A percentile compares a stretch with the other conserved stretches of the same genome.
Evolutionary conservation across 2,329 filamentous ascomycete species (phyloP).

Genomic region (Beauveria scarabaeidicola): DNA sequence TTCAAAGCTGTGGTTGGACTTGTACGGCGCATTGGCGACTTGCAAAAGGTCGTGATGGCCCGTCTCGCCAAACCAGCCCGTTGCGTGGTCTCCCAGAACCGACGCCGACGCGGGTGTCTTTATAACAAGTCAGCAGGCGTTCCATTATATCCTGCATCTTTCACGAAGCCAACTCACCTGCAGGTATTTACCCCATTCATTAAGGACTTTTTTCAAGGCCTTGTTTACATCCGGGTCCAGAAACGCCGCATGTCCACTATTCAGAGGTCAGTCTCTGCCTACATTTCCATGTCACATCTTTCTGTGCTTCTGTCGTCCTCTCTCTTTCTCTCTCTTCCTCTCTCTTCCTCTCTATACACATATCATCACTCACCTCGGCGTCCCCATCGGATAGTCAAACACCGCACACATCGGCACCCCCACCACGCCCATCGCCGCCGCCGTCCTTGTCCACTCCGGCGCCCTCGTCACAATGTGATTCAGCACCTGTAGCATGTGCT

Average conservation of each 20-base stretch:
- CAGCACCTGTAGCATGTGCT: conserved; percentile 57
- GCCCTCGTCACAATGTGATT: conserved; percentile 49
- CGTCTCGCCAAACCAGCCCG: conserved; percentile 49
- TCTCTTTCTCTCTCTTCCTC: neutral
- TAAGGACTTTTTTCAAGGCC: conserved; percentile 45
- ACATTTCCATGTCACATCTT: neutral
- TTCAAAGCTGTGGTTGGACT: conserved; percentile 41
- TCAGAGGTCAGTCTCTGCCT: neutral
- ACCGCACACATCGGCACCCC: conserved; percentile 10
- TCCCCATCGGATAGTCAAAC: conserved; percentile 44
- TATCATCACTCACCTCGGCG: conserved; percentile 31
- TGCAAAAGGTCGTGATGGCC: conserved; percentile 40
- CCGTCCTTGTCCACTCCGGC: conserved; percentile 45
- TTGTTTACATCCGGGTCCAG: conserved; percentile 46
- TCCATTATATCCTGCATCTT: too few relatives aligned
- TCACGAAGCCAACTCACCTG: conserved; percentile 24
- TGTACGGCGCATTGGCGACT: conserved; percentile 40
- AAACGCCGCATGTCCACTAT: conserved; percentile 43
- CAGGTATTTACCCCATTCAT: conserved; percentile 49
- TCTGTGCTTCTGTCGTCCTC: neutral
- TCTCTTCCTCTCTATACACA: neutral
- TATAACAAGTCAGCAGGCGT: neutral
- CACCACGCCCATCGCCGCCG: conserved; percentile 21
- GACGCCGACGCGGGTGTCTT: conserved; percentile 45
- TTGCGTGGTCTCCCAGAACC: conserved; percentile 34